phyloP scores from a whole-genome alignment of 2,329 filamentous ascomycete species.

The Diaporthe citrichinensis region DNA sequence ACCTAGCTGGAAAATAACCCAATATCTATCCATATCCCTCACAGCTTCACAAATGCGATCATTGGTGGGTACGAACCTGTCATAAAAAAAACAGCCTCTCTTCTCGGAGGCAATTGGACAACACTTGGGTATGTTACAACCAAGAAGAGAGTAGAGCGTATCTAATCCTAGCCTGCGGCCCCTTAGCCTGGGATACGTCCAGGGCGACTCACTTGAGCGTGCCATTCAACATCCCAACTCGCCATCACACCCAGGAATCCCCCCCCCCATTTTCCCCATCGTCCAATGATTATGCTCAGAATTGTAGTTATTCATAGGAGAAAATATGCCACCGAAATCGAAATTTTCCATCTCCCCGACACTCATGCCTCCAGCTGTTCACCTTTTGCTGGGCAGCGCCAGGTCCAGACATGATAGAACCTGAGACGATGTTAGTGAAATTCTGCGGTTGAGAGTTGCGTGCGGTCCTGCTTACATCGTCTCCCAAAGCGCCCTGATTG shows the following conservation, averaged over 20 bases:
- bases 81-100: not conserved
- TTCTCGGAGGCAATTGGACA: not conserved
- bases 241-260: not conserved
- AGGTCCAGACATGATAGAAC: slow-evolving; percentile 53
- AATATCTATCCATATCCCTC: too few species aligned
- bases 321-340: slow-evolving; percentile 19
- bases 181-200: not conserved
- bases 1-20: not conserved
- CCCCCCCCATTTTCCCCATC: not conserved
- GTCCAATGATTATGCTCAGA: slow-evolving; percentile 8
- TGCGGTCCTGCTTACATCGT: slow-evolving; percentile 52
- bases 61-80: not conserved
- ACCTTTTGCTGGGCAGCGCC: slow-evolving; percentile 48
- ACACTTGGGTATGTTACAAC: slow-evolving; percentile 39
- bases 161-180: slow-evolving; percentile 40
- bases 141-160: slow-evolving; percentile 47
- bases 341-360: not conserved
- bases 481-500: slow-evolving; percentile 70
- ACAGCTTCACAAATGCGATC: not conserved
- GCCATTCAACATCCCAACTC: not conserved
- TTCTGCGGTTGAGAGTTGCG: not conserved
- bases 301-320: slow-evolving; percentile 20
- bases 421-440: slow-evolving; percentile 42
- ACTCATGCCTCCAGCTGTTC: slow-evolving; percentile 12
- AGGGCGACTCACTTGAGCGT: not conserved